phyloP scores from a whole-genome alignment of 805 yeast genomes.

The Kluyveromyces nonfermentans region DNA sequence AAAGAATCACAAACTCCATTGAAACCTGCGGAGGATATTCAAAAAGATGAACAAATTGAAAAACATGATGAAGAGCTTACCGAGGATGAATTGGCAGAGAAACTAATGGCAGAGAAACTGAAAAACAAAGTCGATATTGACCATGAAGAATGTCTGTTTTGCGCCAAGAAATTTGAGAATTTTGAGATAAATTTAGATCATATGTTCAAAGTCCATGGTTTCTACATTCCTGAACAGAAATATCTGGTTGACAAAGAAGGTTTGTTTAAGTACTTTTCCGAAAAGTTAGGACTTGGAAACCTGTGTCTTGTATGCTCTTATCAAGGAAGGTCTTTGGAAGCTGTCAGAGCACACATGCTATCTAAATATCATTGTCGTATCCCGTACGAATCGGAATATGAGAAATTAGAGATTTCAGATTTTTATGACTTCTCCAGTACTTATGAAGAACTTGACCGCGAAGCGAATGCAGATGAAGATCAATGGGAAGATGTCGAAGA shows the following conservation, averaged over 20 bases:
- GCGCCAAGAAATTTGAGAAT: constrained; percentile 38
- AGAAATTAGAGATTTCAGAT: constrained; percentile 79
- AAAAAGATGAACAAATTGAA: constrained; percentile 9
- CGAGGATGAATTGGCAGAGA: constrained; percentile 32
- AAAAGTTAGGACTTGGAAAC: constrained; percentile 87
- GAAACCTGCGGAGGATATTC: constrained; percentile 5
- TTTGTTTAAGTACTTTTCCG: constrained; percentile 67
- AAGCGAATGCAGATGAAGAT: constrained; percentile 23
- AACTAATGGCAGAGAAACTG: constrained; percentile 32
- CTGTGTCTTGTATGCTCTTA: constrained; percentile 76
- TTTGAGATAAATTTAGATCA: constrained; percentile 53
- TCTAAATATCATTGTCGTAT: constrained; percentile 80
- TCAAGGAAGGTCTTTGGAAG: constrained; percentile 77
- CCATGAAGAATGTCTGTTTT: constrained; percentile 44
- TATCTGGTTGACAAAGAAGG: constrained; percentile 68
- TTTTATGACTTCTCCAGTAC: constrained; percentile 83
- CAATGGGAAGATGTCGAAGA: constrained; percentile 28
- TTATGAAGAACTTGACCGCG: constrained; percentile 32
- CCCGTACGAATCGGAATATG: constrained; percentile 81
- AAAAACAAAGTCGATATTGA: constrained; percentile 39
- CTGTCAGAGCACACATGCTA: constrained; percentile 86
- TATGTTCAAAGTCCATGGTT: constrained; percentile 72
- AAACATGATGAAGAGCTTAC: constrained; percentile 25
- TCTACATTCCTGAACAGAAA: constrained; percentile 77
- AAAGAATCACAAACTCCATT: constrained; percentile 4